Percentiles rank a stretch among this genome's conserved stretches.
These are phyloP conservation scores for Amylostereum areolatum DNA, from an alignment of 1,284 basidiomycete species.

Conservation along the genomic window DNA sequence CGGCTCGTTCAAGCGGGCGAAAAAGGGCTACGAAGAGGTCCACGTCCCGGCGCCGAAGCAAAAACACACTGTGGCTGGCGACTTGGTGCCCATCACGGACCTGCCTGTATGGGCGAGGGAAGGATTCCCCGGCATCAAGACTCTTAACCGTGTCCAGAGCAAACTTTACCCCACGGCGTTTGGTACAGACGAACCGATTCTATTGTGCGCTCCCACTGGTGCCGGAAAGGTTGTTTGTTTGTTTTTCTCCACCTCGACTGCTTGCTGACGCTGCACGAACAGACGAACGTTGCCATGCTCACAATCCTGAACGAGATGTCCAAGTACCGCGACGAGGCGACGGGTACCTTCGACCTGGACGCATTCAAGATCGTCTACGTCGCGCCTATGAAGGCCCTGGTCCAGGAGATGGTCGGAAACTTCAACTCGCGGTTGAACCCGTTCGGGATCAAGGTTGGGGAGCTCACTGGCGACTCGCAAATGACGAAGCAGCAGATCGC, in stretches of 20 bases:
- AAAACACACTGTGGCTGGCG: slow-evolving; percentile 59
- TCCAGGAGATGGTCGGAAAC: slow-evolving; percentile 96
- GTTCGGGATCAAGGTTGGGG: slow-evolving; percentile 87
- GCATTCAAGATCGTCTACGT: slow-evolving; percentile 98
- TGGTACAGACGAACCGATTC: slow-evolving; percentile 89
- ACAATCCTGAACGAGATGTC: slow-evolving; percentile 85
- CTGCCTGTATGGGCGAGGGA: slow-evolving; percentile 80
- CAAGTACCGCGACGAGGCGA: slow-evolving; percentile 80
- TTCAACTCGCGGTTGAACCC: slow-evolving; percentile 79
- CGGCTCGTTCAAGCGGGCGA: slow-evolving; percentile 94
- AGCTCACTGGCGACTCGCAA: slow-evolving; percentile 96
- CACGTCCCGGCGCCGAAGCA: slow-evolving; percentile 94
- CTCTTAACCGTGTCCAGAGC: slow-evolving; percentile 91
- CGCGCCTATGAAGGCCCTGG: slow-evolving; percentile 98
- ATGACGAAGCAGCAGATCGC: slow-evolving; percentile 98
- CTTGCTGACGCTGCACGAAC: slow-evolving; percentile 7
- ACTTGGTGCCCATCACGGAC: slow-evolving; percentile 69
- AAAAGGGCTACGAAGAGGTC: slow-evolving; percentile 98
- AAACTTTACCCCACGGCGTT: slow-evolving; percentile 92
- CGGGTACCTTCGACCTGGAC: slow-evolving; percentile 83
- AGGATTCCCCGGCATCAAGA: slow-evolving; percentile 76
- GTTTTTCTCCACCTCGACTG: slow-evolving; percentile 6
- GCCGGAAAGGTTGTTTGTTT: slow-evolving; percentile 81
- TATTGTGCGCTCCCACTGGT: slow-evolving; percentile 97
- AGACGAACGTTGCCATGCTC: slow-evolving; percentile 99